phyloP scores from a whole-genome alignment of 768 basidiomycete species.

The Roridomyces roridus region DNA sequence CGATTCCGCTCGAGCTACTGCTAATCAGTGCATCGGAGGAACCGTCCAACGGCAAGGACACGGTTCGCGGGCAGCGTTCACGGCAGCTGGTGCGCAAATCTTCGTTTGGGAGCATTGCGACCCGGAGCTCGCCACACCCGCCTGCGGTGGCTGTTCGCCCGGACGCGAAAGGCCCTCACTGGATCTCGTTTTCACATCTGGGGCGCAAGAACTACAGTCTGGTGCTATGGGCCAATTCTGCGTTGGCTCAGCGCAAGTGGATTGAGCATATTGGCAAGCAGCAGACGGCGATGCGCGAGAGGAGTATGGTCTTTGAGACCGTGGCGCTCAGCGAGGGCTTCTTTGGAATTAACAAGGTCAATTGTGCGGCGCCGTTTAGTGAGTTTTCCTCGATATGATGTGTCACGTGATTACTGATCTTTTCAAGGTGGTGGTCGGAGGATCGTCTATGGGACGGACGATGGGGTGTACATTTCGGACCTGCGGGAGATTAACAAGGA shows the following conservation, averaged over 20 bases:
- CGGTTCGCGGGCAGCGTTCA: conserved; percentile 40
- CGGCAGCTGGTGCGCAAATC: conserved; percentile 38
- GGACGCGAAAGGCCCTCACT: conserved; percentile 82
- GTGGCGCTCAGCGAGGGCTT: conserved; percentile 85
- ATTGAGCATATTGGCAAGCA: conserved; percentile 90
- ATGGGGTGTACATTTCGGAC: conserved; percentile 95
- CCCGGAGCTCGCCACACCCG: conserved; percentile 20
- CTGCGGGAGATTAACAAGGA: conserved; percentile 76
- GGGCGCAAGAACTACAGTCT: conserved; percentile 93
- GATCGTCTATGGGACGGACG: conserved; percentile 96
- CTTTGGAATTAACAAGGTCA: conserved; percentile 88
- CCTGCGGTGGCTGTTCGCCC: conserved; percentile 60
- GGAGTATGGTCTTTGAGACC: conserved; percentile 88
- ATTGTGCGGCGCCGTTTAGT: conserved; percentile 91
- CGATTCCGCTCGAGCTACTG: conserved; percentile 94
- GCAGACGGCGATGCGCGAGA: conserved; percentile 82
- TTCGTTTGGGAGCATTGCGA: conserved; percentile 22
- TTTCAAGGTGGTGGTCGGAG: conserved; percentile 75
- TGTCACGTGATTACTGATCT: conserved; percentile 9
- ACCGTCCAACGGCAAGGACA: conserved; percentile 34
- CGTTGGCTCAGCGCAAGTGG: conserved; percentile 91
- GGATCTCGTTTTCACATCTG: conserved; percentile 92
- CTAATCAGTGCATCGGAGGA: conserved; percentile 84
- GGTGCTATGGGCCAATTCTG: conserved; percentile 89
- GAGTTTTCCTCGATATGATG: conserved; percentile 42